phyloP scores from a whole-genome alignment of 257 asterid genomes.

The Prunella vulgaris region DNA sequence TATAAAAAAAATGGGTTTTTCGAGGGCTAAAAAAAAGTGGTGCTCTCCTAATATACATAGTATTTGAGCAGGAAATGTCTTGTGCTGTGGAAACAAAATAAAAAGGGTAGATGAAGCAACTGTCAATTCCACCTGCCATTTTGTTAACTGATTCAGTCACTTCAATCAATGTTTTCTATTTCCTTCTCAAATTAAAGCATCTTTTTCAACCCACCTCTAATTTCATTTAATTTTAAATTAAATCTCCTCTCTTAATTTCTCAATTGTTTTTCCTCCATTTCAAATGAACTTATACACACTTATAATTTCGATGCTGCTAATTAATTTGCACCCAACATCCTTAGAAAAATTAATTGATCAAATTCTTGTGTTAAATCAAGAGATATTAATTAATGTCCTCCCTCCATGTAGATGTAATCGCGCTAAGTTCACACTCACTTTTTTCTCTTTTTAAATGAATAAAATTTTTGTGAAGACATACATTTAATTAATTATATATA shows the following conservation, averaged over 20 bases:
- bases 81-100: constrained; percentile 47
- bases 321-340: too few species aligned
- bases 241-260: too few species aligned
- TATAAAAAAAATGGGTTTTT: background rate
- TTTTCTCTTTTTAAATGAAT: too few species aligned
- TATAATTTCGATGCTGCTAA: too few species aligned
- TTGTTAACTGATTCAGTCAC: constrained; percentile 57
- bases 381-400: background rate
- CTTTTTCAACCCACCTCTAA: constrained; percentile 21
- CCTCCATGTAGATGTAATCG: too few species aligned
- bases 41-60: background rate
- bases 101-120: constrained; percentile 22
- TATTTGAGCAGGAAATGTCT: constrained; percentile 36
- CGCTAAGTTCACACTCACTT: too few species aligned
- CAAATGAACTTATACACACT: too few species aligned
- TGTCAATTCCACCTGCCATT: constrained; percentile 32
- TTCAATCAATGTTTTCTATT: constrained; percentile 33
- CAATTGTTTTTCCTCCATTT: too few species aligned
- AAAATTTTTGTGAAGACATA: background rate
- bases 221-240: too few species aligned
- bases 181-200: constrained; percentile 21
- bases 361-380: too few species aligned
- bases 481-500: too few species aligned
- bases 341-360: background rate
- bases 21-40: background rate